Evolutionary conservation across 345 rosid species (phyloP), one percentile per base, ranked within the genome.

Genomic region (Corchorus olitorius): DNA sequence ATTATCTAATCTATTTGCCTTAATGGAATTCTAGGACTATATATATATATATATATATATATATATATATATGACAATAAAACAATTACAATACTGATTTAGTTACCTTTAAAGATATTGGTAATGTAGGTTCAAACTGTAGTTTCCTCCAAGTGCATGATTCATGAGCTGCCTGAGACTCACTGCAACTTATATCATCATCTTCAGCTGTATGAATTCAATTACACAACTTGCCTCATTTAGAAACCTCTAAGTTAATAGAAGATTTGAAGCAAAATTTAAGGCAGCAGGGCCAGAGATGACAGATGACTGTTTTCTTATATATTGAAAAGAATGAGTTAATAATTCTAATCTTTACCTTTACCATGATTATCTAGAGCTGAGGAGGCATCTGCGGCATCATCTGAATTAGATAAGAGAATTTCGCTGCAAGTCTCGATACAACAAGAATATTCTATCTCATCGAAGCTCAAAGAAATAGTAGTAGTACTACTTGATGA

Each of bases 31-130:
- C 27, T 27, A 27, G 27, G 27, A 27, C 27, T 27, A 27, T 27
- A 27, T 27, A 27, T 27, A n/a, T n/a, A n/a, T n/a, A n/a, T n/a
- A n/a, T n/a, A n/a, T n/a, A n/a, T n/a, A 27, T 1, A 13, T 12
- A n/a, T 27, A 27, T 27, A 27, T 27, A 27, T 27, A 27, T 1
- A 13, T 12, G 46, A 12, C 54, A 19, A 8, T 8, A 60, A 60
- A 10, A 7, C 5, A 2, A 64, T 20, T 6, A 11, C 12, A 59
- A 20, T 1, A 11, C 37, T 19, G 37, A 35, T 33, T 49, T 3
- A 2, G 27, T 35, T 78, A 84, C 87, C 76, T 77, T 75, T 71
- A 84, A 83, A 79, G 70, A 72, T 75, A 81, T 79, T 34, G 76
- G 81, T 33, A 77, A 65, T 17, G 73, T 59, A 43, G 79, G 77